Evolutionary conservation across 306 rosid genomes (phyloP), one percentile per base, ranked within the genome.

Genomic region (Fragaria ananassa): DNA sequence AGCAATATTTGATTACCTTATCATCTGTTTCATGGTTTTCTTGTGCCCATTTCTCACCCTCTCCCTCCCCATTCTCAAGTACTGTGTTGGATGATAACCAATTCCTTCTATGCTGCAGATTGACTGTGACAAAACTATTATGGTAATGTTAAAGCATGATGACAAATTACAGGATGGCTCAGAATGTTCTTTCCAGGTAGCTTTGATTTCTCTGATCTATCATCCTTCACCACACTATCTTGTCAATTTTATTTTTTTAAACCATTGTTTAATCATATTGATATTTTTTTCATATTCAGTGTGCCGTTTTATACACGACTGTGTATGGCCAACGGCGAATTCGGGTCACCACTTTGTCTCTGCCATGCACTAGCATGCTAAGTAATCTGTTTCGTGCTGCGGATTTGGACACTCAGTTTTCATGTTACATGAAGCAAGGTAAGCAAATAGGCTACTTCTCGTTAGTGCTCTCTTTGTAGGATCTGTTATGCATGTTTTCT

Each of bases 281-380:
- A 42, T 18, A 31, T 29, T 44, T 41, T 41, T 41, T 45, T 42
- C 56, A 57, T 34, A 15, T 72, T 74, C 83, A 95, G 99, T 95
- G 99, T 82, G 97, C 99, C 49, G 92, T 95, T 80, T 93, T 95
- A 76, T 95, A 95, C 87, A 95, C 99, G n/a, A 95, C 99, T 75
- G 76, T 92, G 67, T 87, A 85, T 87, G 97, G 97, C 41, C 96
- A 92, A 87, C 82, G 99, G 87, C 90, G 99, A 82, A 95, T 95
- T 82, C 97, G 97, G 25, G 96, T 95, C 39, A 49, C 90, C 68
- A 92, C 96, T 72, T 81, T 95, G 74, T 95, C 99, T 79, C 88
- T 95, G 75, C 97, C 99, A 53, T 91, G 93, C 86, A 92, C 99
- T 25, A 95, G 90, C 81, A 89, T 95, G 99, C 91, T 95, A 18